Base-by-base conservation (phyloP, 2,329 filamentous ascomycete species). In the Colletotrichum filicis region DNA sequence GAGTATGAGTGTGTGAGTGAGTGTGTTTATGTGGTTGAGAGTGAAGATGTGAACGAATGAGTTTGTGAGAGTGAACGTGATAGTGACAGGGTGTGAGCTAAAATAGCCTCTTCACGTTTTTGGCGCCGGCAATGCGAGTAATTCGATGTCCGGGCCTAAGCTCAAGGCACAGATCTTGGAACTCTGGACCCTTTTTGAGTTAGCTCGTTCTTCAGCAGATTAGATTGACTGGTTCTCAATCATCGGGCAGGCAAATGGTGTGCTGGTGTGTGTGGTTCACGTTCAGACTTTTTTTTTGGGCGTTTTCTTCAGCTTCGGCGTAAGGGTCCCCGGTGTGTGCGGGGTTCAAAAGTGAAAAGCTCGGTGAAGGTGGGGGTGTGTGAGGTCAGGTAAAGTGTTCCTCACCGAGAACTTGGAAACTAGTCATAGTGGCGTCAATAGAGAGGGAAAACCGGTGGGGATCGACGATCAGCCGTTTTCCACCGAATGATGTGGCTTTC, bases 321-420 rank as follows among this genome's bases (percentile, higher is more conserved):
- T 57, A 37, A 46, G 37, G 19, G 32, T 28, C 30, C 16, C 37
- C 14, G 37, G 37, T 11, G 8, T 28, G 52, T 72, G 69, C 69
- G 69, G 69, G 69, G 70, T 73, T 55, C 30, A 6, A 42, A 71
- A 64, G 28, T 59, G 58, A 42, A 63, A 63, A 42, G 37, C 37
- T 42, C 37, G 66, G 60, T 65, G 46, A 60, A 69, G 59, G 70
- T 73, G 42, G 65, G 59, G 70, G 35, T n/a, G 42, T 49, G 42
- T 4, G 16, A 49, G 19, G 16, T 55, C 12, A 12, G 37, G 37
- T 42, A 42, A 5, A 16, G 37, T 6, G 37, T 5, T 12, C 37
- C 37, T 68, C 68, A 68, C 64, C 52, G 57, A 68, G 56, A 42
- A 19, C 5, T 42, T 42, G 37, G 37, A 68, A n/a, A 49, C 42